Evolutionary conservation across 768 basidiomycete species (phyloP).

Genomic region (Tricholoma bakamatsutake): DNA sequence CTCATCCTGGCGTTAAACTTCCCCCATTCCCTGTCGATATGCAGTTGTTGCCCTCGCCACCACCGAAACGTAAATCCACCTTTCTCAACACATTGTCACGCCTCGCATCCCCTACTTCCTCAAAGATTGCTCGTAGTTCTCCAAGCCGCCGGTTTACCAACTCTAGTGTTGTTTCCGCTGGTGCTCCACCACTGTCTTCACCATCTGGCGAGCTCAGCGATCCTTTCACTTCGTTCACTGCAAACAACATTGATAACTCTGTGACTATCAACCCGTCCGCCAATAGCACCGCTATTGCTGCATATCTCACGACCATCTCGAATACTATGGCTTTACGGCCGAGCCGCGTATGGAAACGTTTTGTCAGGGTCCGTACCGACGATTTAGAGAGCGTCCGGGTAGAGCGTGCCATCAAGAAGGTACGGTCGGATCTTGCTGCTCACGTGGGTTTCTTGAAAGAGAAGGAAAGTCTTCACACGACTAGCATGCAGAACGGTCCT

Average conservation of each 20-base stretch:
- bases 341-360: constrained; percentile 74
- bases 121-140: constrained; percentile 37
- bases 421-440: constrained; percentile 77
- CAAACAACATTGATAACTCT: constrained; percentile 24
- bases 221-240: constrained; percentile 47
- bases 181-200: constrained; percentile 42
- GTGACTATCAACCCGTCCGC: constrained; percentile 32
- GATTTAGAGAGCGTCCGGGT: constrained; percentile 84
- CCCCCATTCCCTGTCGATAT: constrained; percentile 60
- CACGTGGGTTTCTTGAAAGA: constrained; percentile 40
- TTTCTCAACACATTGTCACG: constrained; percentile 85
- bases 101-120: constrained; percentile 65
- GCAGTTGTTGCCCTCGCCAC: constrained; percentile 40
- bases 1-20: constrained; percentile 48
- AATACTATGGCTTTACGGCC: constrained; percentile 60
- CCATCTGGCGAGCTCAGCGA: constrained; percentile 55
- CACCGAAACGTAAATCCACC: constrained; percentile 73
- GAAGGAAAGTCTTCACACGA: constrained; percentile 23
- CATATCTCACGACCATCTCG: constrained; percentile 75
- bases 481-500: constrained; percentile 8
- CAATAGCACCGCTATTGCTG: constrained; percentile 62
- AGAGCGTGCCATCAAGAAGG: constrained; percentile 84
- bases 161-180: constrained; percentile 24
- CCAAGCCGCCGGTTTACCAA: constrained; percentile 32
- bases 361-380: constrained; percentile 80